Conservation (phyloP, 2,329 filamentous ascomycete genomes). For the Myriosclerotinia curreyana region DNA sequence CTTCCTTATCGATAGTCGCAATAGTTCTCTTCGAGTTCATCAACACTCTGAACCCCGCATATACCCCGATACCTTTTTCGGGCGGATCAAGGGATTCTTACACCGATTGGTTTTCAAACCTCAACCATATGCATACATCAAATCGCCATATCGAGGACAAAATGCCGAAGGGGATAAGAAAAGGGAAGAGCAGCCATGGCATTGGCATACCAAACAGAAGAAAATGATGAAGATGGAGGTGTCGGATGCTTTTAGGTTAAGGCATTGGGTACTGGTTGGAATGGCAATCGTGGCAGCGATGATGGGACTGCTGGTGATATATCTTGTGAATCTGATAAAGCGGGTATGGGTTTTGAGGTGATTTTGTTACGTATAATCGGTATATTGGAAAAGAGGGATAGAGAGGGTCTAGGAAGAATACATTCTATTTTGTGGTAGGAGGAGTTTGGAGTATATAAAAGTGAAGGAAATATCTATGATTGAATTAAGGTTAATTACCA, state of each 20-base stretch:
- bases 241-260: slow-evolving; percentile 37
- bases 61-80: slow-evolving; percentile 25
- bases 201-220: slow-evolving; percentile 39
- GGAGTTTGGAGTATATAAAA: not conserved
- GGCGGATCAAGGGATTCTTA: slow-evolving; percentile 24
- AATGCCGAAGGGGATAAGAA: slow-evolving; percentile 11
- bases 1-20: slow-evolving; percentile 34
- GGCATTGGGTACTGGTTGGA: slow-evolving; percentile 34
- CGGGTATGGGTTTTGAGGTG: slow-evolving; percentile 10
- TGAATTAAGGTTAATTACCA: too few species aligned
- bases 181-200: slow-evolving; percentile 33
- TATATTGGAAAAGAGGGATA: not conserved
- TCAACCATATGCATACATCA: slow-evolving; percentile 33
- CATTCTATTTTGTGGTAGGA: not conserved
- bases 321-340: slow-evolving; percentile 7
- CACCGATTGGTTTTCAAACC: slow-evolving; percentile 31
- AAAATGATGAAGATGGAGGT: slow-evolving; percentile 39
- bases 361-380: not conserved
- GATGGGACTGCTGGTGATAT: slow-evolving; percentile 12
- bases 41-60: slow-evolving; percentile 21
- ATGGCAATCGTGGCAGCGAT: slow-evolving; percentile 13
- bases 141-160: slow-evolving; percentile 22
- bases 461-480: too few species aligned
- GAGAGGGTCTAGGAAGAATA: not conserved
- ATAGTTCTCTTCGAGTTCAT: slow-evolving; percentile 29